These are phyloP conservation scores for Nicotiana attenuata DNA, from an alignment of 257 asterid genomes.

Conservation along the genomic window DNA sequence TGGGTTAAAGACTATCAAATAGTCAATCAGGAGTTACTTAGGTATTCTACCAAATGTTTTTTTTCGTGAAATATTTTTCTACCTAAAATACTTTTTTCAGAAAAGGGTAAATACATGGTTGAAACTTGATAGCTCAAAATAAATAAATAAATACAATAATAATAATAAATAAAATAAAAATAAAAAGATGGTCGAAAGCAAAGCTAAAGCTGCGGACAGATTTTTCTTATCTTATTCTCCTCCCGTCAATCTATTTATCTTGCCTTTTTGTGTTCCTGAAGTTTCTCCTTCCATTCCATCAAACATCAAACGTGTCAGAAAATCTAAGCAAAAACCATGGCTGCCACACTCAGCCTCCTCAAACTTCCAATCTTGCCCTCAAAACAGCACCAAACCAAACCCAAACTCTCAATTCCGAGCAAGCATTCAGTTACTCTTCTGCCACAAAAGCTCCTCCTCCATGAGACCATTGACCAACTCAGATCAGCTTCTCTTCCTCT, in stretches of 20 bases:
- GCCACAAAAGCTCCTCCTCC: slow-evolving; percentile 15
- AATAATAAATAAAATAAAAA: too few relatives aligned
- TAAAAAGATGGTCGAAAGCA: neutral
- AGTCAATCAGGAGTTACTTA: too few relatives aligned
- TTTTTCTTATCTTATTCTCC: slow-evolving; percentile 10
- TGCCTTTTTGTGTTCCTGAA: neutral
- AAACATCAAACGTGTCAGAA: neutral
- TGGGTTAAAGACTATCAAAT: too few relatives aligned
- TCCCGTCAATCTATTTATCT: neutral
- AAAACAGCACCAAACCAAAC: slow-evolving; percentile 8
- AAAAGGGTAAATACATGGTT: too few relatives aligned
- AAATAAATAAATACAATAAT: too few relatives aligned
- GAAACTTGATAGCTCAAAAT: too few relatives aligned
- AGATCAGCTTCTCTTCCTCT: slow-evolving; percentile 61
- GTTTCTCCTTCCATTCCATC: neutral
- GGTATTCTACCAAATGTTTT: too few relatives aligned
- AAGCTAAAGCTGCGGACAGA: neutral
- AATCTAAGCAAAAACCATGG: slow-evolving; percentile 33
- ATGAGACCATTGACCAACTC: slow-evolving; percentile 19
- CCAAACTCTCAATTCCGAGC: slow-evolving; percentile 19
- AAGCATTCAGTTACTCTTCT: slow-evolving; percentile 15
- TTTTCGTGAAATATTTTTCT: too few relatives aligned
- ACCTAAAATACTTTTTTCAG: too few relatives aligned
- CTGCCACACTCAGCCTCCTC: slow-evolving; percentile 62
- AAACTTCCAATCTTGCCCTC: slow-evolving; percentile 35